Conservation (phyloP, 1,284 basidiomycete genomes). For the Boletus smithii region DNA sequence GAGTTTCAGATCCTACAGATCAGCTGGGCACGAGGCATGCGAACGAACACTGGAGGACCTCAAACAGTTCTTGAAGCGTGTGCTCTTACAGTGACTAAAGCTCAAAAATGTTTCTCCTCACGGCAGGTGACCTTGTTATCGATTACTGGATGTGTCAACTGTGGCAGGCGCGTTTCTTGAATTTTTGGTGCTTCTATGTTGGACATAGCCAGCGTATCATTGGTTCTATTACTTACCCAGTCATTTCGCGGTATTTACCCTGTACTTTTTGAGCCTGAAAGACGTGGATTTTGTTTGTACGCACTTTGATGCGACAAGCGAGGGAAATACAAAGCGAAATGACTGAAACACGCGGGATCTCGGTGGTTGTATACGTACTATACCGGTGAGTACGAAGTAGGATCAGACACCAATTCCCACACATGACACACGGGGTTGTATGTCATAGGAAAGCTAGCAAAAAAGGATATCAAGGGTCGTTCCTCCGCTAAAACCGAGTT, state of each 20-base stretch:
- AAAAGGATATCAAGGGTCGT: neutral
- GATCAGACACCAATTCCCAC: neutral
- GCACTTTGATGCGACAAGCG: neutral
- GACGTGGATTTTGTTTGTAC: neutral
- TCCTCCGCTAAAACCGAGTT: neutral
- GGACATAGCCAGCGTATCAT: neutral
- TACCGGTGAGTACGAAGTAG: too few species aligned
- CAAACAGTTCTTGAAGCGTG: slow-evolving; percentile 56
- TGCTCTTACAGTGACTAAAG: slow-evolving; percentile 36
- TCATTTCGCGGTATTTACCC: neutral
- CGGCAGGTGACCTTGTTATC: neutral
- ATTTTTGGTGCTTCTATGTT: slow-evolving; percentile 1
- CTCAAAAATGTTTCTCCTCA: neutral
- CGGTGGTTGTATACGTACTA: neutral
- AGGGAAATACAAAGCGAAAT: neutral
- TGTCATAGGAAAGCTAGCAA: neutral
- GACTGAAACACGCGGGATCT: neutral
- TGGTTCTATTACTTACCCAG: too few species aligned
- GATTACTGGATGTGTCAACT: neutral
- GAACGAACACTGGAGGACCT: slow-evolving; percentile 61
- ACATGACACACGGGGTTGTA: neutral
- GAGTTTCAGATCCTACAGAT: slow-evolving; percentile 59
- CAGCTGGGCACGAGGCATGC: slow-evolving; percentile 61
- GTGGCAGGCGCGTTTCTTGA: neutral
- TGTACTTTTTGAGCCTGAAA: slow-evolving; percentile 1